Base-by-base conservation (phyloP, 108 stramenopile genomes). In the Seminavis robusta region DNA sequence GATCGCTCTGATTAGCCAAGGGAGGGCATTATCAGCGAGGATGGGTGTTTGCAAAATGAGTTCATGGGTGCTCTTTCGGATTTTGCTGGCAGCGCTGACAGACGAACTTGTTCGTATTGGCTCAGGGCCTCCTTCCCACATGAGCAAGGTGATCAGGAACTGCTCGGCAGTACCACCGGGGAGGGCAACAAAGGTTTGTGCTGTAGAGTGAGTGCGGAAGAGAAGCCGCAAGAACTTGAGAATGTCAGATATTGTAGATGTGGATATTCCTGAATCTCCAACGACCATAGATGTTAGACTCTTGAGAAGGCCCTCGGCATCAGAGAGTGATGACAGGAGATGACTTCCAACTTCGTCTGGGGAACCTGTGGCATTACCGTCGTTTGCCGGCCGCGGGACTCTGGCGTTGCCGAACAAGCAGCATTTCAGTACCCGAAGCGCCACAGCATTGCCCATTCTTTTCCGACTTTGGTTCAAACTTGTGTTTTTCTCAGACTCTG, bases 371-470 rank as follows among this genome's bases (percentile, higher is more conserved):
- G 39, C 11, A 36, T 38, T 9, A 27, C 45, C 44, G 3, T 27
- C 17, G 5, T 19, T 15, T 48, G 52, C 5, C 15, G 16, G 33
- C n/a, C n/a, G n/a, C n/a, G n/a, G n/a, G n/a, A n/a, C n/a, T n/a
- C n/a, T n/a, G 27, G 45, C 29, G 39, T 58, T 51, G 36, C 76
- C 79, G 39, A 90, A 81, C 41, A 94, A 66, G 59, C 94, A 90
- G 16, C 73, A 77, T 48, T 91, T 89, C 17, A 94, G 53, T 25
- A 94, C 86, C 37, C 94, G 83, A 19, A 94, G 70, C 7, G 88
- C 86, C 42, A 74, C 86, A 17, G 83, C 84, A 66, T 91, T 85
- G 8, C 88, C 94, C 81, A 88, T 87, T 49, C 83, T 80, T 16
- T 60, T 80, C 67, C 79, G 69, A 13, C 77, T 67, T 47, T 73